These are phyloP conservation scores for Plasmodium sp. DNA, from an alignment of 169 alveolate species.

Conservation along the genomic window DNA sequence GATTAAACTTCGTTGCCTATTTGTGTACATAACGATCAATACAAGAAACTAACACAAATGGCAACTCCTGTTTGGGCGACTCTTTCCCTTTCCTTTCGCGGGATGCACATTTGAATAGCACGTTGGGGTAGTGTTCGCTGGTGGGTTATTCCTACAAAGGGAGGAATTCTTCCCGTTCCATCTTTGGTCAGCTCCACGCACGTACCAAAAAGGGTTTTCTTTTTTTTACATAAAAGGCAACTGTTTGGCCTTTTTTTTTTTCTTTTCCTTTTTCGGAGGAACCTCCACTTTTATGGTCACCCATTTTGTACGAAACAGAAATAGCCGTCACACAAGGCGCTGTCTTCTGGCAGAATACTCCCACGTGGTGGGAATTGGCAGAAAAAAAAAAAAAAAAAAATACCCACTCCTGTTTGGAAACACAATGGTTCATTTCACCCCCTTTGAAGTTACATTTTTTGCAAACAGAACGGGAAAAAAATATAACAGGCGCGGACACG, in stretches of 20 bases:
- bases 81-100: not conserved
- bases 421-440: not conserved
- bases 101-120: not conserved
- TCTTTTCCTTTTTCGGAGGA: not conserved
- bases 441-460: not conserved
- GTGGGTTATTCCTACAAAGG: not conserved
- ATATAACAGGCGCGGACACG: not conserved
- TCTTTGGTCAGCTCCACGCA: not conserved
- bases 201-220: not conserved
- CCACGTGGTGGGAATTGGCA: not conserved
- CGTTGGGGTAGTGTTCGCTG: not conserved
- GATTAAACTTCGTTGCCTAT: not conserved
- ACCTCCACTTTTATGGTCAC: conserved; percentile 8
- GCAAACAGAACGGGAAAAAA: not conserved
- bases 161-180: conserved; percentile 5
- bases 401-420: not conserved
- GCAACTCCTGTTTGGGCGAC: not conserved
- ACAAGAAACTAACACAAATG: not conserved
- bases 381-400: not conserved
- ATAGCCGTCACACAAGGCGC: not conserved
- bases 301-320: conserved; percentile 10
- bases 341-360: conserved; percentile 27
- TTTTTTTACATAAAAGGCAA: not conserved
- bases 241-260: not conserved
- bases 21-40: not conserved